Conservation (phyloP, 2,329 filamentous ascomycete genomes). For the Claviceps sp. region DNA sequence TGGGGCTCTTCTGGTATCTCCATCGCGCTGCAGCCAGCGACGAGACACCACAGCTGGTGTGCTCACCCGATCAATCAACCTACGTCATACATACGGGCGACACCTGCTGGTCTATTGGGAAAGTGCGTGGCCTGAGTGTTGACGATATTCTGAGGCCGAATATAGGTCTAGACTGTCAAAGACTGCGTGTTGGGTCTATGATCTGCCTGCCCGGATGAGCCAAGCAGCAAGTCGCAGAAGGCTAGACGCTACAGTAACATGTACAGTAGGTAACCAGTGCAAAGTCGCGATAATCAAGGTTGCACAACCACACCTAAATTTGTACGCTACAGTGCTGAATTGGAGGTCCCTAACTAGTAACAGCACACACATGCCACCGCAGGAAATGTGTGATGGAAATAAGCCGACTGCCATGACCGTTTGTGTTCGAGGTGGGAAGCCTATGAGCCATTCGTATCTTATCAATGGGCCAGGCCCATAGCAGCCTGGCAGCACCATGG, state of each 20-base stretch:
- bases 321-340: neutral
- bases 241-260: neutral
- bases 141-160: constrained; percentile 34
- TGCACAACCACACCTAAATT: neutral
- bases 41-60: constrained; percentile 4
- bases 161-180: constrained; percentile 32
- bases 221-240: neutral
- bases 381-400: neutral
- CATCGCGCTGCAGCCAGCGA: constrained; percentile 14
- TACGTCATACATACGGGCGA: constrained; percentile 33
- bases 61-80: constrained; percentile 18
- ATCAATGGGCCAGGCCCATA: neutral
- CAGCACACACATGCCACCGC: neutral
- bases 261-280: neutral
- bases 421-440: neutral
- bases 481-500: too few species aligned
- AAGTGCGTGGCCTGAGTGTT: constrained; percentile 27
- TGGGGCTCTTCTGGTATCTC: constrained; percentile 37
- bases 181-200: constrained; percentile 24
- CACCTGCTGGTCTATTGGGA: constrained; percentile 39
- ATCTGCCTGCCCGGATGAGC: constrained; percentile 29
- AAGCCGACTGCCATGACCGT: neutral
- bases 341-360: neutral
- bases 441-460: neutral
- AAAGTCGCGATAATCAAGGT: neutral